These are phyloP conservation scores for Colletotrichum endophyticum DNA, from an alignment of 2,329 filamentous ascomycete genomes.

Conservation along the genomic window DNA sequence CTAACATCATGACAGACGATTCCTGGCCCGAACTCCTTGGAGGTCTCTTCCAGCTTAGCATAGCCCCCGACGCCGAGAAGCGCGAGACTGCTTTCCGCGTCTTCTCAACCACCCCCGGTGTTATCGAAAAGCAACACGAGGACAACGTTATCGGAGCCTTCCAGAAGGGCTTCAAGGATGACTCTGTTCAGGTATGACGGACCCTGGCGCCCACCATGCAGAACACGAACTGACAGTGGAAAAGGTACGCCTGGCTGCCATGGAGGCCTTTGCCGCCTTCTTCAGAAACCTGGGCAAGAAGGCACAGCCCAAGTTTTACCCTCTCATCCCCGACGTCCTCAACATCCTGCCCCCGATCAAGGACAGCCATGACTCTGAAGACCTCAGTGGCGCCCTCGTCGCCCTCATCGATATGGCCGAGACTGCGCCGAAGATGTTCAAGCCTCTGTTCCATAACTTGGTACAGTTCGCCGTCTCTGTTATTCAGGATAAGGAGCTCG, in stretches of 20 bases:
- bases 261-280: slow-evolving; percentile 96
- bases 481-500: slow-evolving; percentile 93
- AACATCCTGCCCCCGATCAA: slow-evolving; percentile 96
- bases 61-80: slow-evolving; percentile 81
- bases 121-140: slow-evolving; percentile 96
- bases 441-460: slow-evolving; percentile 87
- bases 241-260: slow-evolving; percentile 87
- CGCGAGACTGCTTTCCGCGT: slow-evolving; percentile 94
- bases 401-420: slow-evolving; percentile 95
- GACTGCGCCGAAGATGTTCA: slow-evolving; percentile 97
- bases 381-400: slow-evolving; percentile 87
- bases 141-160: slow-evolving; percentile 89
- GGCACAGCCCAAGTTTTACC: slow-evolving; percentile 84
- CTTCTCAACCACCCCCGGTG: slow-evolving; percentile 91
- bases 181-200: slow-evolving; percentile 70
- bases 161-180: slow-evolving; percentile 89
- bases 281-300: slow-evolving; percentile 92
- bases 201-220: background rate
- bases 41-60: slow-evolving; percentile 87
- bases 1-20: slow-evolving; percentile 60
- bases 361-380: slow-evolving; percentile 86
- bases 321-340: slow-evolving; percentile 86
- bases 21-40: slow-evolving; percentile 89
- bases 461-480: slow-evolving; percentile 93
- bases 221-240: background rate